Evolutionary conservation across 2,329 filamentous ascomycete species (phyloP), one percentile per base, ranked within the genome.

Genomic region (Sporothrix protearum): DNA sequence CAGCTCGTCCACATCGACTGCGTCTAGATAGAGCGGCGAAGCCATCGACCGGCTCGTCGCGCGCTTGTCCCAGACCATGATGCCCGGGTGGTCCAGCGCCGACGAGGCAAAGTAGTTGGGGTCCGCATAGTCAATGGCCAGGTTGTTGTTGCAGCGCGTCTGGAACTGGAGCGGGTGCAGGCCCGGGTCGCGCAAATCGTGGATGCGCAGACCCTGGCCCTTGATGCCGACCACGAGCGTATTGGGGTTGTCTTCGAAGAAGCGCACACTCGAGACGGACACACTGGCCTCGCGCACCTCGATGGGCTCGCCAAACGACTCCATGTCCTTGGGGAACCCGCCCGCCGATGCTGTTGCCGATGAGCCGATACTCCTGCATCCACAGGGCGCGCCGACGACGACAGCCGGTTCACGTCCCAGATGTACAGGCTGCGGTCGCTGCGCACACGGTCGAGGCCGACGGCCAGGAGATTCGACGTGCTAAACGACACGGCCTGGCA

Each of bases 31-130:
- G 16, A 81, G 80, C 14, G 83, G 80, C 12, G 87, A 88, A 9
- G 86, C 85, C 12, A 85, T 79, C 0, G 84, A 80, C 12, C 86
- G 84, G 25, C 82, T 83, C 14, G 83, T 85, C n/a, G 86, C 86
- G 57, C 92, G 89, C 33, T 90, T 88, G 77, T 95, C 92, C 92
- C 92, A 95, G 42, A 95, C 85, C 78, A 91, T 89, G 68, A 95
- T 85, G 8, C 89, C 88, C 0, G 92, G 90, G 67, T 92, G 89
- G 72, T 92, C 91, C 14, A 92, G 82, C 2, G 91, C 90, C 16
- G 92, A 93, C 0, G 92, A 94, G 1, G 92, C 89, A 81, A 96
- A 95, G 79, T 94, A 95, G 76, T 96, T 94, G 75, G 91, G 88
- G 76, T 96, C 91, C 28, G 89, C 84, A 73, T 92, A 92, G 81